Conservation (phyloP, 768 basidiomycete genomes). For the Calocera cornea region DNA sequence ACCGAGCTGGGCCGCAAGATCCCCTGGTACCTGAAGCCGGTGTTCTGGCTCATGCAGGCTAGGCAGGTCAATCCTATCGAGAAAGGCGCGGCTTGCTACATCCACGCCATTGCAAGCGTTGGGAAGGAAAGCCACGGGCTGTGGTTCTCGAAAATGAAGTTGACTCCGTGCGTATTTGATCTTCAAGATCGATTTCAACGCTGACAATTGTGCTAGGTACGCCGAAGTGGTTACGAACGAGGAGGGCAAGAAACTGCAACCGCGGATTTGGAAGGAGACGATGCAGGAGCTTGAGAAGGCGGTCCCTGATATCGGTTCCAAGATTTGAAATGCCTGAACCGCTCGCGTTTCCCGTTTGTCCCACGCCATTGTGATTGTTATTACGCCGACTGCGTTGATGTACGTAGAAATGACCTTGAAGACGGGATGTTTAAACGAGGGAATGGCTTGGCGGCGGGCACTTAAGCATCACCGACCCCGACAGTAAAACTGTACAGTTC, state of each 20-base stretch:
- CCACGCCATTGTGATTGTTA: too few species aligned
- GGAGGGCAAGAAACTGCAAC: not conserved
- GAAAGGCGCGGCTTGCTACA: not conserved
- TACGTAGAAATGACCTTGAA: too few species aligned
- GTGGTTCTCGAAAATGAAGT: not conserved
- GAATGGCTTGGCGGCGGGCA: too few species aligned
- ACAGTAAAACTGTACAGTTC: too few species aligned
- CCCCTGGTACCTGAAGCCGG: not conserved
- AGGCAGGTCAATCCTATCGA: not conserved
- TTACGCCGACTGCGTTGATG: too few species aligned
- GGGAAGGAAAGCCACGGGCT: not conserved
- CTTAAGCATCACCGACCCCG: too few species aligned
- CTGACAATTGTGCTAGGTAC: not conserved
- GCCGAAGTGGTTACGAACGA: not conserved
- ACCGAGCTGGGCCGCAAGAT: not conserved
- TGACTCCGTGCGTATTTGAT: not conserved
- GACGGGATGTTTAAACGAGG: too few species aligned
- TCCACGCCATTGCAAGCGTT: not conserved
- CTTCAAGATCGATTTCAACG: not conserved
- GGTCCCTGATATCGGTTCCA: not conserved
- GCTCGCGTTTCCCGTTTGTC: too few species aligned
- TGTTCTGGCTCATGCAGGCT: not conserved
- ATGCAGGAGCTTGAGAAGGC: not conserved
- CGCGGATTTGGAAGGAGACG: not conserved
- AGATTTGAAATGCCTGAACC: not conserved